Base-by-base conservation (phyloP, 345 rosid species). In the Citrus australasica region DNA sequence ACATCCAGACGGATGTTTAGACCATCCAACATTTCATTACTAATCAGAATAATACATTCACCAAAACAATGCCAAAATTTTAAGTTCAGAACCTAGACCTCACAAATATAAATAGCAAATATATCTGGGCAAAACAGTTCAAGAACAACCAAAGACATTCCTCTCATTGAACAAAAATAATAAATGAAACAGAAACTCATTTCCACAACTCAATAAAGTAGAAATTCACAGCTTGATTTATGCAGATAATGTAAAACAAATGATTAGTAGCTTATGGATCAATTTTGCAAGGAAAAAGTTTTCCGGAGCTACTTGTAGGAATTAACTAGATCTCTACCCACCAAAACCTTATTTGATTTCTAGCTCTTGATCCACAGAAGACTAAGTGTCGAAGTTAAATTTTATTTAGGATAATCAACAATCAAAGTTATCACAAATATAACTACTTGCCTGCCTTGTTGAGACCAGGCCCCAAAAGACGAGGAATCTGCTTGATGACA, bases 401-500 rank as follows among this genome's bases (percentile, higher is more conserved):
- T 37, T 17, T 5, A 33, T 6, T 32, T 66, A 22, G 25, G 46
- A 66, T 19, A 24, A 66, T 35, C 7, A 66, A 66, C 48, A 35
- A 35, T 35, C 27, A 4, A 21, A 66, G 25, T 65, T 65, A 65
- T 21, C 48, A 35, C 7, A 35, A 35, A 35, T 35, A 66, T 35
- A 19, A 65, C 71, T 0, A 84, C 94, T 86, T 90, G 92, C 93
- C 97, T 85, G 97, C 93, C 83, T 89, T 92, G 92, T 90, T 92
- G 80, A 92, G 91, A 86, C 94, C 97, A 11, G 93, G 94, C 62
- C 97, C 97, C 51, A 92, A 80, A 56, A 92, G 90, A 87, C 91
- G 94, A 21, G 94, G 96, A 76, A 92, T 90, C 90, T 90, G 94
- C 85, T 92, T 92, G 58, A 92, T 90, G 71, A 90, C 93, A 78